A percentile compares a stretch with the other conserved stretches of the same genome.
These are phyloP conservation scores for Sporothrix humicola DNA, from an alignment of 2,329 filamentous ascomycete species.

Conservation along the genomic window DNA sequence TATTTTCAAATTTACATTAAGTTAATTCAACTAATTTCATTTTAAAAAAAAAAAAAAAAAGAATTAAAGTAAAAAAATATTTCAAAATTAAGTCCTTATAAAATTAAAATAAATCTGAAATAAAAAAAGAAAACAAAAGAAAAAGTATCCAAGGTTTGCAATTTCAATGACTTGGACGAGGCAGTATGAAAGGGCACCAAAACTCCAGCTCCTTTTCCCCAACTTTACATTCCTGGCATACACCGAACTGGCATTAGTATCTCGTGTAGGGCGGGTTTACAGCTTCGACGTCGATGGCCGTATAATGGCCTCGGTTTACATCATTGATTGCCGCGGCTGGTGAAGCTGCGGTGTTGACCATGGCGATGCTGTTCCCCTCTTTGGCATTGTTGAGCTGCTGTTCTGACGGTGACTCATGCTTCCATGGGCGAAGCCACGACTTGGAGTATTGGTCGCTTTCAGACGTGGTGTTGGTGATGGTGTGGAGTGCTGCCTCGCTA, in stretches of 20 bases:
- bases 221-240: too few relatives aligned
- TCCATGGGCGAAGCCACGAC: neutral
- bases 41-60: too few relatives aligned
- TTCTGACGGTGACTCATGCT: neutral
- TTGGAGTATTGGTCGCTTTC: neutral
- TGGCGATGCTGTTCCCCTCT: neutral
- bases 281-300: neutral
- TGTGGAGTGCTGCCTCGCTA: neutral
- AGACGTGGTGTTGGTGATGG: neutral
- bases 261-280: neutral
- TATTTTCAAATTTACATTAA: too few relatives aligned
- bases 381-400: neutral
- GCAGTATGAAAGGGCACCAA: neutral
- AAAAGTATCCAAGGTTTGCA: neutral
- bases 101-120: neutral
- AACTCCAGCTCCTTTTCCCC: neutral
- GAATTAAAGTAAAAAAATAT: too few relatives aligned
- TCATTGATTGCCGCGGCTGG: neutral
- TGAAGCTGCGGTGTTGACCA: neutral
- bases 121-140: neutral
- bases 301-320: neutral
- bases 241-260: neutral
- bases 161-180: neutral
- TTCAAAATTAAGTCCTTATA: too few relatives aligned
- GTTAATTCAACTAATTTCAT: too few relatives aligned